Evolutionary conservation across 2,329 filamentous ascomycete genomes (phyloP), one percentile per base, ranked within the genome.

Genomic region (Sporothrix luriei): DNA sequence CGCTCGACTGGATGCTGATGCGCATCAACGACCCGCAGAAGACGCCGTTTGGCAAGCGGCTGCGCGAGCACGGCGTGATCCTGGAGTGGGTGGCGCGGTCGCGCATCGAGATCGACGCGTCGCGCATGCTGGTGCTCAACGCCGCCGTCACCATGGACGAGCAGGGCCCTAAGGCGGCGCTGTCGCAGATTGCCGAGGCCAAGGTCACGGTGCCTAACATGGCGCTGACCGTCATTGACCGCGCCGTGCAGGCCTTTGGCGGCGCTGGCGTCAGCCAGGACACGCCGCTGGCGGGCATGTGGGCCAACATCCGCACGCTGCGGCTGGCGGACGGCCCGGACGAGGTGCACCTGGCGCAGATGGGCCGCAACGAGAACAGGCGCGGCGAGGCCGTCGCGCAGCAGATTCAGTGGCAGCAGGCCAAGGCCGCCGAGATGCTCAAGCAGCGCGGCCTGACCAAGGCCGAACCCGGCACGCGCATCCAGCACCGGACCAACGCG

Each of bases 81-180:
- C 88, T 98, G 52, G 93, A 97, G 78, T 97, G 95, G 87, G 92
- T 98, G 49, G 95, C 95, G 55, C 91, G 90, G 77, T 95, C 93
- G 1, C 90, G 95, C 40, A 89, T 98, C 74, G 94, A 98, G 78
- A 97, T 99, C 77, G 94, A 98, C 79, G 88, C 94, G 0, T 92
- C 94, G 0, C 91, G 95, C 48, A 87, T 99, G 13, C 82, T 95
- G 52, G 95, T 98, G 9, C 88, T 97, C 73, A 97, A 98, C 80
- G 95, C 95, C 1, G 95, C 95, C 71, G 91, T 96, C 80, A 93
- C 92, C 82, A 98, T 99, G 83, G 95, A 99, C 81, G 87, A 91
- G 74, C 87, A 89, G 24, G 91, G 94, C 74, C 91, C 95, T 75
- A 98, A 98, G 84, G 88, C 89, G 73, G 93, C 94, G 0, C 87